Evolutionary conservation across 2,329 filamentous ascomycete genomes (phyloP), one percentile per base, ranked within the genome.

Genomic region (Paraphoma chrysanthemicola): DNA sequence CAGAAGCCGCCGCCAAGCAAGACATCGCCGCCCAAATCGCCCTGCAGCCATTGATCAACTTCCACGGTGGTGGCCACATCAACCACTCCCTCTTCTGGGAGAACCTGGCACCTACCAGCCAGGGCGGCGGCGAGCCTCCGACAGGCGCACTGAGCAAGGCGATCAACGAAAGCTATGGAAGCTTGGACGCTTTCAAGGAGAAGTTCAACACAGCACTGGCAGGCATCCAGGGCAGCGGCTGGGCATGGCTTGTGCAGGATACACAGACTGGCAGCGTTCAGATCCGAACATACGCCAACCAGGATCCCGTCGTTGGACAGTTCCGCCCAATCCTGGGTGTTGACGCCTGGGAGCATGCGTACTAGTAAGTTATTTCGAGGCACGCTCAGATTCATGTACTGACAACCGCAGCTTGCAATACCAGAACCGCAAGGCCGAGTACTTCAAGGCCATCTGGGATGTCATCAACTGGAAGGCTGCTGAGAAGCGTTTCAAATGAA

Each of bases 311-410:
- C 30, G 86, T 92, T 12, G 93, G 93, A 48, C 90, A 90, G 76
- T 92, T 90, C 76, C 85, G 88, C 71, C 93, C 93, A 38, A 83
- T 97, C 47, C 81, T 97, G 45, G 93, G 93, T 54, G 90, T 97
- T 71, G 93, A 97, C 81, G 93, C 93, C 52, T 97, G 93, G 93
- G 93, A 97, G 84, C 93, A 97, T 80, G 93, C 93, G 50, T 96
- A 96, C 84, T 96, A 96, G 83, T 85, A 77, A 80, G 82, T 79
- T 41, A 41, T 3, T 5, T 23, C 23, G 23, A 23, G 23, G 23
- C 23, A 23, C 23, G 23, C 23, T 23, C 3, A 23, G 23, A 23
- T 23, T 23, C 23, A 16, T 11, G n/a, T 41, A 44, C 39, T 46
- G 31, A 53, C 42, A 23, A 18, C 12, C 31, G 17, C 44, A 86